Evolutionary conservation across 2,329 filamentous ascomycete genomes (phyloP).

Genomic region (Cladosporium colombiae): DNA sequence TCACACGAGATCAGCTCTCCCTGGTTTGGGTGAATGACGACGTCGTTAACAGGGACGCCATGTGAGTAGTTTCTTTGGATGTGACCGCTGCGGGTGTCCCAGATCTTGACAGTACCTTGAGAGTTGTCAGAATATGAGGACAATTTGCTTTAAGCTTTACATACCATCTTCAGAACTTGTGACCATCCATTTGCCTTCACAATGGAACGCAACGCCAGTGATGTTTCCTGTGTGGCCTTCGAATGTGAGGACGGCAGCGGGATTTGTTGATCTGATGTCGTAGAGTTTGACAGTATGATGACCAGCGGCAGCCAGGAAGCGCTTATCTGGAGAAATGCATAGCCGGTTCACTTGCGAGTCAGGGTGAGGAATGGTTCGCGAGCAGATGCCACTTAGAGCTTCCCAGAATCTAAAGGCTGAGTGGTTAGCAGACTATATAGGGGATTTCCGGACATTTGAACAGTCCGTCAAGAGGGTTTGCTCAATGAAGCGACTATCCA

Average conservation of each 20-base stretch:
- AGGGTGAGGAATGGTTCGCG: conserved; percentile 94
- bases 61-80: conserved; percentile 94
- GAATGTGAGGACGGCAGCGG: conserved; percentile 87
- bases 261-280: conserved; percentile 98
- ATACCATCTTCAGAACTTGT: conserved; percentile 89
- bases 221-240: conserved; percentile 96
- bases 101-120: conserved; percentile 79
- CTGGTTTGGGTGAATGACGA: conserved; percentile 99
- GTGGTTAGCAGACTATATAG: background rate
- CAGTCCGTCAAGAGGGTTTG: background rate
- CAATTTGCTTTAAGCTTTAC: background rate
- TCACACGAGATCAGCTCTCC: conserved; percentile 98
- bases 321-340: conserved; percentile 97
- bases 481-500: background rate
- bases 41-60: conserved; percentile 87
- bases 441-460: background rate
- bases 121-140: conserved; percentile 2
- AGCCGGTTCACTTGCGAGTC: conserved; percentile 98
- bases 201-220: conserved; percentile 96
- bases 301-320: conserved; percentile 80
- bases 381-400: conserved; percentile 95
- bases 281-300: conserved; percentile 93
- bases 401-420: conserved; percentile 80
- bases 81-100: conserved; percentile 83
- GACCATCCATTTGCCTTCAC: conserved; percentile 99